Base-by-base conservation (phyloP, 257 asterid genomes). In the Lithospermum erythrorhizon region DNA sequence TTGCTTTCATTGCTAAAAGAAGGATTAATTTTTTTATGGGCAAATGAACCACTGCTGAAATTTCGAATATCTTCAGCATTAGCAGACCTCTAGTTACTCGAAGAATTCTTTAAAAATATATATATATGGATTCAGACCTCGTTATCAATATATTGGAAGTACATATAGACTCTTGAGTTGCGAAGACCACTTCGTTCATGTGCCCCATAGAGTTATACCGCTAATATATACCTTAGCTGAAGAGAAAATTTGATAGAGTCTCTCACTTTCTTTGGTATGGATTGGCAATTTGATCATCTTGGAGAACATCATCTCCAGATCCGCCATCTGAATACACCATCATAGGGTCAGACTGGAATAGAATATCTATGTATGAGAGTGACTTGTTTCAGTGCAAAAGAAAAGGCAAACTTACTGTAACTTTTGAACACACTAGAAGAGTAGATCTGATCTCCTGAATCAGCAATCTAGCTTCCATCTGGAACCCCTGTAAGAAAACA, bases 371-470 rank as follows among this genome's bases (percentile, higher is more conserved):
- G 58, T 59, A 51, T 68, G 20, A 67, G 48, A 59, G 45, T 47
- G 19, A 49, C 7, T 49, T 45, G 59, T 61, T 11, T 21, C 66
- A 41, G 30, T 61, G 73, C 53, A 59, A 55, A 20, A 61, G 55
- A 66, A 68, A 68, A 35, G 63, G 57, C 69, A 49, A 47, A 64
- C 94, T 82, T 81, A 87, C 96, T 65, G 83, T 76, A 68, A 72
- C 62, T 61, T 63, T 81, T 19, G 91, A 73, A 57, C 70, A 63
- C 61, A 20, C 48, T 25, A 75, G 51, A 65, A 87, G 75, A 69
- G 89, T 82, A 73, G 73, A 68, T 72, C 79, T 79, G 61, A 87
- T 83, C 75, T 90, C 91, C 65, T 73, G 78, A 68, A 73, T 82
- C 87, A 90, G 78, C 59, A 59, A 37, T 49, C 59, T 67, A 21